phyloP scores from a whole-genome alignment of 768 basidiomycete genomes.

The Suillus luteus region DNA sequence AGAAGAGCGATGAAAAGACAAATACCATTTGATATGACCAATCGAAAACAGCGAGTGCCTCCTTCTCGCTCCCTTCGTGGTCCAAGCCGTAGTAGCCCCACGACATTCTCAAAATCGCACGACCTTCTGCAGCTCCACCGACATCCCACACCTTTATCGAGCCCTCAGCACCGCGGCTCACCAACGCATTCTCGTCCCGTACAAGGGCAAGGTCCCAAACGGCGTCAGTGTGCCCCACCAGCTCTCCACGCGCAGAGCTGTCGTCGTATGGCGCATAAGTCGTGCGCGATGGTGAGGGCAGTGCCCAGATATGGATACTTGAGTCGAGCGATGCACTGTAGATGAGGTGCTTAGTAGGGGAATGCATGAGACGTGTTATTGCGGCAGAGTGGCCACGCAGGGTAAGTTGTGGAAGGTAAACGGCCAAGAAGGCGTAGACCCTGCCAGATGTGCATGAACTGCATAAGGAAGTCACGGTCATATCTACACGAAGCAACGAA shows the following conservation, averaged over 20 bases:
- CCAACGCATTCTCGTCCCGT: conserved; percentile 78
- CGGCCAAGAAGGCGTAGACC: no score
- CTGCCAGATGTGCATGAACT: conserved; percentile 96
- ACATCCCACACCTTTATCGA: conserved; percentile 94
- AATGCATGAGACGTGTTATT: conserved; percentile 83
- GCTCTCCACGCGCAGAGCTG: conserved; percentile 69
- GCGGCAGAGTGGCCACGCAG: conserved; percentile 91
- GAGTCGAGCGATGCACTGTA: conserved; percentile 95
- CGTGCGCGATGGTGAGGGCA: conserved; percentile 75
- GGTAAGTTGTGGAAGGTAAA: no score
- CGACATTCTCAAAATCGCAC: no score
- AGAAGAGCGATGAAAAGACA: conserved; percentile 10
- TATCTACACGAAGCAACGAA: conserved; percentile 65
- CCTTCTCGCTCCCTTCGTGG: conserved; percentile 44
- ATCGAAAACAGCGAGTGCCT: conserved; percentile 81
- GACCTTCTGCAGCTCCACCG: conserved; percentile 46
- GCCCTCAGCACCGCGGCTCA: conserved; percentile 91
- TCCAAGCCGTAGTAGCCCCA: conserved; percentile 72
- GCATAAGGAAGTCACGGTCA: conserved; percentile 94
- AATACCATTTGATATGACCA: conserved; percentile 73
- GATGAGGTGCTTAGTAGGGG: conserved; percentile 72
- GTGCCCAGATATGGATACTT: conserved; percentile 88
- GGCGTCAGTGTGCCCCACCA: conserved; percentile 93
- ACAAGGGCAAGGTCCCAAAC: conserved; percentile 94
- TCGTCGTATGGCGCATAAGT: conserved; percentile 93